Evolutionary conservation across 257 asterid genomes (phyloP).

Genomic region (Solanum corneliomulleri): DNA sequence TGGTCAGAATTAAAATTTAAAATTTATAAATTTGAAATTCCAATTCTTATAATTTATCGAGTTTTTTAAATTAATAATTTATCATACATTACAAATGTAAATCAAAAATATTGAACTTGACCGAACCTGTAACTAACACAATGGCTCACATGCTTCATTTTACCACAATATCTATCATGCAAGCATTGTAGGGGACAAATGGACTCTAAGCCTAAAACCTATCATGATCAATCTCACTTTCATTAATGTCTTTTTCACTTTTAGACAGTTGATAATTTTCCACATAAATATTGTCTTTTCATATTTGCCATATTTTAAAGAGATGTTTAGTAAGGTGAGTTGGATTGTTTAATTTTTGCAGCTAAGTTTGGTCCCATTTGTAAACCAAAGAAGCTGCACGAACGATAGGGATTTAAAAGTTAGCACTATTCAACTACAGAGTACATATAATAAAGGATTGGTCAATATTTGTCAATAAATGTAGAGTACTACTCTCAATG

Average conservation of each 20-base stretch:
- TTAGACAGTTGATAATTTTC: background rate
- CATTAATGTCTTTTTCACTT: background rate
- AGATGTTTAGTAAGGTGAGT: background rate
- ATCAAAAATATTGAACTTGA: background rate
- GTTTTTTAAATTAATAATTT: too few relatives aligned
- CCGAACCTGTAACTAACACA: background rate
- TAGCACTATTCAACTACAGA: background rate
- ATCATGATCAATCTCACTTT: background rate
- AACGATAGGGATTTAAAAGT: background rate
- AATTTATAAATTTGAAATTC: too few relatives aligned
- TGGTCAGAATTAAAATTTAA: rapidly evolving
- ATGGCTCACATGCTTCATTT: background rate
- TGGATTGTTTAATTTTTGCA: background rate
- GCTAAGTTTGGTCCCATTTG: background rate
- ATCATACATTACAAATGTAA: too few relatives aligned
- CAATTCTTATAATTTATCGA: too few relatives aligned
- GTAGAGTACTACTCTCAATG: background rate
- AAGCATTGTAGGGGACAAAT: background rate
- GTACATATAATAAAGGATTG: background rate
- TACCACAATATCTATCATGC: background rate
- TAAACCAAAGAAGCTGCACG: background rate
- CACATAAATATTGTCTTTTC: background rate
- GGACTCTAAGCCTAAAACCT: background rate
- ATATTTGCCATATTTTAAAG: background rate
- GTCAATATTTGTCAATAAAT: background rate